Evolutionary conservation across 768 basidiomycete genomes (phyloP), one percentile per base, ranked within the genome.

Genomic region (Lentinus tigrinus): DNA sequence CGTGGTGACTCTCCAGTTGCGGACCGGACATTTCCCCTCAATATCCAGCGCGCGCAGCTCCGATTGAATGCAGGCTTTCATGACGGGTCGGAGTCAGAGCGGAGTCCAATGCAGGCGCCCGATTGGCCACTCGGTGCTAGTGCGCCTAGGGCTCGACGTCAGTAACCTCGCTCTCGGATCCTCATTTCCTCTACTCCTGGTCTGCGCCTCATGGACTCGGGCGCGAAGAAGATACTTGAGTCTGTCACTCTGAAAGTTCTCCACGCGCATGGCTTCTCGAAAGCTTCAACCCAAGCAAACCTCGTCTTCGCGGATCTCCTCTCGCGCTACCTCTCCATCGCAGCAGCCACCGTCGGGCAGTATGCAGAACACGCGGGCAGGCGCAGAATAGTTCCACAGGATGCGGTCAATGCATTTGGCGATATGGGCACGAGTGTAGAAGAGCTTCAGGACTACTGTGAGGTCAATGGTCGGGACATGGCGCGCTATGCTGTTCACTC

Each of bases 301-400:
- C 73, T 81, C 24, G 81, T 88, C 17, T 78, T 93, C 47, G 87
- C 89, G 13, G 90, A 89, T 72, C 77, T 93, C 61, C 81, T 93
- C 62, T 79, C 87, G 37, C 85, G 88, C 54, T 93, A 93, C 70
- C 75, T 93, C 56, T 63, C 80, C 10, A 76, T 92, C 24, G 76
- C 92, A 19, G 75, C 88, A 1, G 75, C 81, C 1, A 84, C 89
- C 7, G 87, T 85, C 66, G 85, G 85, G 21, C 84, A 82, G 66
- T 89, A 89, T 66, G 85, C 91, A 1, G 81, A 88, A 57, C 88
- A 90, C 65, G 81, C 89, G 1, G 91, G 89, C n/a, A 74, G 92
- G 47, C 77, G 79, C 2, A 74, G 73, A 23, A 68, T 91, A 19
- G 81, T 81, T 16, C 73, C 79, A 0, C 74, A 77, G 53, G 92